Conservation (phyloP, 2,329 filamentous ascomycete genomes). For the Phyllosticta citribraziliensis region DNA sequence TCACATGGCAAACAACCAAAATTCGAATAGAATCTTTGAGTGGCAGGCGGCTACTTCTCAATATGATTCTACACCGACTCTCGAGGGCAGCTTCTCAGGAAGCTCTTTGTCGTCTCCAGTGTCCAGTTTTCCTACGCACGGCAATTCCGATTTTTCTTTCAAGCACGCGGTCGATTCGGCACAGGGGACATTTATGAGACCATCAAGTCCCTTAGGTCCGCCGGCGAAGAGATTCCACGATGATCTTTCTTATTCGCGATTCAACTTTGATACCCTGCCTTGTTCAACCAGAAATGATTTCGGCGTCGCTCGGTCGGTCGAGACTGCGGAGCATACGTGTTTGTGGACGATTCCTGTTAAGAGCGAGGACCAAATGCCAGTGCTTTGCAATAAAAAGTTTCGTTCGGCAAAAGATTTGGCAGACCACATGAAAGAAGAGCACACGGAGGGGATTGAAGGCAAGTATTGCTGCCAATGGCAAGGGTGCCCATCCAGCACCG, state of each 20-base stretch:
- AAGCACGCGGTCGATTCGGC: not conserved
- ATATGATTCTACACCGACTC: not conserved
- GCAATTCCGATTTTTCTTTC: not conserved
- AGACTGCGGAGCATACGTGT: not conserved
- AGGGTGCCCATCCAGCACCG: constrained; percentile 25
- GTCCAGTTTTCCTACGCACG: not conserved
- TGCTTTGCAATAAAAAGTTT: constrained; percentile 9
- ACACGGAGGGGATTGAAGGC: constrained; percentile 5
- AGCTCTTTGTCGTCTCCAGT: not conserved
- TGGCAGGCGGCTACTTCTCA: not conserved
- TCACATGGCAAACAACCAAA: not conserved
- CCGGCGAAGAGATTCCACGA: not conserved
- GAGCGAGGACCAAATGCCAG: not conserved
- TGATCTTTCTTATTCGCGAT: not conserved
- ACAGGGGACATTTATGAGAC: not conserved
- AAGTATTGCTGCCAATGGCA: constrained; percentile 21
- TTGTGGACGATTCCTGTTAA: not conserved
- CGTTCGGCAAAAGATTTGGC: constrained; percentile 5
- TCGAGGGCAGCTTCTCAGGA: not conserved
- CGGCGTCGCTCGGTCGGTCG: not conserved
- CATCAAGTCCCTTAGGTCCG: not conserved
- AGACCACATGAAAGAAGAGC: constrained; percentile 9
- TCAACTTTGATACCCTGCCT: not conserved
- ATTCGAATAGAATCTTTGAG: not conserved
- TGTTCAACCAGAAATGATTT: not conserved